Evolutionary conservation across 345 rosid species (phyloP).

Genomic region (Hirschfeldia incana): DNA sequence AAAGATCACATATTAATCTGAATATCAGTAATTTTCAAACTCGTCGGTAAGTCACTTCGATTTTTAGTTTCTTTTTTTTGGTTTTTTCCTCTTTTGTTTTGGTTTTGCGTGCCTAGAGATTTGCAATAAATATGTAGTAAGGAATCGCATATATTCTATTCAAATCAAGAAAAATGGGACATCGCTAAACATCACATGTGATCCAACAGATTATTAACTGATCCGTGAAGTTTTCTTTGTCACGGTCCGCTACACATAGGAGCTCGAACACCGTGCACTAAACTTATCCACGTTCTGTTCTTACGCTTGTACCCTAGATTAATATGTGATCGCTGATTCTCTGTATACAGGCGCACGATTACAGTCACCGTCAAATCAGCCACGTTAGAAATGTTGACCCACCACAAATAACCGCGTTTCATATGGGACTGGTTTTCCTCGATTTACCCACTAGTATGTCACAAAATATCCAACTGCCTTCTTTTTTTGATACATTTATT

Average conservation of each 20-base stretch:
- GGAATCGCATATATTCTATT: neutral
- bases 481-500: neutral
- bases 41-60: neutral
- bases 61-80: neutral
- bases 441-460: neutral
- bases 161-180: neutral
- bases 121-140: neutral
- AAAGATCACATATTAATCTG: neutral
- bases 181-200: constrained; percentile 31
- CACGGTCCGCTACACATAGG: constrained; percentile 34
- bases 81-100: neutral
- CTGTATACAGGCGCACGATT: constrained; percentile 5
- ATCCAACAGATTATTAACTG: constrained; percentile 17
- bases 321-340: neutral
- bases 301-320: neutral
- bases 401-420: constrained; percentile 37
- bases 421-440: neutral
- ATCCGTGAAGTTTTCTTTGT: constrained; percentile 39
- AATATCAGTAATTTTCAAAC: neutral
- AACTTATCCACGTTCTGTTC: constrained; percentile 5
- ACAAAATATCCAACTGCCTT: neutral
- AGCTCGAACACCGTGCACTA: constrained; percentile 30
- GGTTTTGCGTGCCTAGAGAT: neutral
- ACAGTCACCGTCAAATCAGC: constrained; percentile 13
- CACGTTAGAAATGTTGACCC: constrained; percentile 29